These are phyloP conservation scores for Coniella vitis DNA, from an alignment of 2,329 filamentous ascomycete genomes.

Conservation along the genomic window DNA sequence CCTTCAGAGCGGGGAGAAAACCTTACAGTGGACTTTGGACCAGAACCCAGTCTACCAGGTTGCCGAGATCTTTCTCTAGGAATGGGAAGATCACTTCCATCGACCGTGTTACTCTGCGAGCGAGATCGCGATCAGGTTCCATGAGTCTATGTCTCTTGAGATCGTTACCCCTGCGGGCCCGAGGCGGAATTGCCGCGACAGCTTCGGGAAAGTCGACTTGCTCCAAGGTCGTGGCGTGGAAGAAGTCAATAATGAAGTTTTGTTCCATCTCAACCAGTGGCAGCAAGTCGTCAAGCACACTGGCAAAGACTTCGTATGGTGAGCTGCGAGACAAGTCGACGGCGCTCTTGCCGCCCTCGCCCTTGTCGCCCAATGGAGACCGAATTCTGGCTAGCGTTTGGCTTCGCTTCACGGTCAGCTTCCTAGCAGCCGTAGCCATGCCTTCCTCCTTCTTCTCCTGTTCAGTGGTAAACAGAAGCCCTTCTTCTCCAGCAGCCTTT, in stretches of 20 bases:
- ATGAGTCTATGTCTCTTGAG: conserved; percentile 68
- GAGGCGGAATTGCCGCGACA: conserved; percentile 58
- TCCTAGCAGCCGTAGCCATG: conserved; percentile 70
- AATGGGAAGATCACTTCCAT: conserved; percentile 88
- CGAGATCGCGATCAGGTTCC: conserved; percentile 82
- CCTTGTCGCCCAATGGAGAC: conserved; percentile 56
- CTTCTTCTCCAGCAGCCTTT: conserved; percentile 72
- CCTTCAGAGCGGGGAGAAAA: neutral
- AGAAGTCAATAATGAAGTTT: conserved; percentile 95
- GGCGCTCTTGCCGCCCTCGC: conserved; percentile 41
- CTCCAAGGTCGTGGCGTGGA: conserved; percentile 84
- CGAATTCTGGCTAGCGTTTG: conserved; percentile 77
- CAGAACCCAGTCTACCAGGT: conserved; percentile 76
- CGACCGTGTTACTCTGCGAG: conserved; percentile 73
- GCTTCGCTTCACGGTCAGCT: conserved; percentile 88
- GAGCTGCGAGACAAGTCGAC: conserved; percentile 50
- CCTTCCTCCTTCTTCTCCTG: conserved; percentile 80
- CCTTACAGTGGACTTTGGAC: conserved; percentile 74
- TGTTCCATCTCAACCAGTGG: conserved; percentile 87
- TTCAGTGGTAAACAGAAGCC: conserved; percentile 76
- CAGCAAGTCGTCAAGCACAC: conserved; percentile 72
- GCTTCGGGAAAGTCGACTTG: conserved; percentile 77
- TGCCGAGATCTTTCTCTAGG: conserved; percentile 70
- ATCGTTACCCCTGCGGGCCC: conserved; percentile 64
- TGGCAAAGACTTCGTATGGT: conserved; percentile 75